phyloP scores from a whole-genome alignment of 345 rosid species.

The Arabis alpina region DNA sequence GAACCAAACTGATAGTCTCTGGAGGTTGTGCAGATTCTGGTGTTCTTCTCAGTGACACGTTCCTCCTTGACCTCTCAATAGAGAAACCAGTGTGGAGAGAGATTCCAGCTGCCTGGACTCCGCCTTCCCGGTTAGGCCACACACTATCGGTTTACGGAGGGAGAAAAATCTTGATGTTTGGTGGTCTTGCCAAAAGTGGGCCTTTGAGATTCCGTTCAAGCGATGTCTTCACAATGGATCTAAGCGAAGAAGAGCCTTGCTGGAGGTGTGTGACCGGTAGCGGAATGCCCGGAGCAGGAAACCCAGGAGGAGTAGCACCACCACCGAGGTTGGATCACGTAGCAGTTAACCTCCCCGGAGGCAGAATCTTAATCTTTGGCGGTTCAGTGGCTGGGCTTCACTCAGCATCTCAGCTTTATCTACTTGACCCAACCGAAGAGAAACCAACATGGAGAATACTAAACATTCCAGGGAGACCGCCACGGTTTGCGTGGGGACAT shows the following conservation, averaged over 20 bases:
- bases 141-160: slow-evolving; percentile 84
- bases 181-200: slow-evolving; percentile 88
- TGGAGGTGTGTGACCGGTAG: slow-evolving; percentile 86
- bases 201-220: slow-evolving; percentile 85
- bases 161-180: slow-evolving; percentile 85
- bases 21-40: slow-evolving; percentile 96
- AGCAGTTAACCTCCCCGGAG: slow-evolving; percentile 80
- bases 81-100: slow-evolving; percentile 92
- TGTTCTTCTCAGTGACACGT: slow-evolving; percentile 87
- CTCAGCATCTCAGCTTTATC: slow-evolving; percentile 88
- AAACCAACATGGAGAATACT: slow-evolving; percentile 90
- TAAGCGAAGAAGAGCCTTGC: slow-evolving; percentile 83
- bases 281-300: slow-evolving; percentile 89
- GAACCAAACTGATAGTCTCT: slow-evolving; percentile 81
- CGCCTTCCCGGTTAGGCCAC: slow-evolving; percentile 87
- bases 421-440: slow-evolving; percentile 85
- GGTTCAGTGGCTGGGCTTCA: slow-evolving; percentile 92
- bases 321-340: slow-evolving; percentile 94
- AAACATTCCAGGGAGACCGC: slow-evolving; percentile 82
- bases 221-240: slow-evolving; percentile 87
- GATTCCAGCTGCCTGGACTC: slow-evolving; percentile 88
- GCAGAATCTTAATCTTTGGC: slow-evolving; percentile 80
- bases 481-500: slow-evolving; percentile 94
- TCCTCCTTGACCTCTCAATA: slow-evolving; percentile 82
- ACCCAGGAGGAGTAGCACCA: slow-evolving; percentile 84